Evolutionary conservation across 1,284 basidiomycete species (phyloP).

Genomic region (Vanrija sp.): DNA sequence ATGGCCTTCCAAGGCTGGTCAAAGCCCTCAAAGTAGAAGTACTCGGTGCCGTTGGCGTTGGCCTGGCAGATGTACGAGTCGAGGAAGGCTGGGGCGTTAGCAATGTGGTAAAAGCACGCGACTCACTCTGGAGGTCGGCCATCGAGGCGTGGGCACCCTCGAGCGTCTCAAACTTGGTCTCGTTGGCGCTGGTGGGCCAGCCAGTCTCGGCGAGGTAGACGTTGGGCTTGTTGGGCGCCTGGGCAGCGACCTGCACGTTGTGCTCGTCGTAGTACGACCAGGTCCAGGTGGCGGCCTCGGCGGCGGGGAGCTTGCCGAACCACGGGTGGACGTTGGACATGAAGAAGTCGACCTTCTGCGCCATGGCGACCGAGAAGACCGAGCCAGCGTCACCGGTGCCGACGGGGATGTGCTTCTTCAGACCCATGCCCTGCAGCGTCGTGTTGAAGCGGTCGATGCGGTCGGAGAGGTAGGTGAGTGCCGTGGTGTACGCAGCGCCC

Average conservation of each 20-base stretch:
- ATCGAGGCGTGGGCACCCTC: conserved; percentile 56
- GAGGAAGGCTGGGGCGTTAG: conserved; percentile 72
- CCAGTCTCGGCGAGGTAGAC: conserved; percentile 90
- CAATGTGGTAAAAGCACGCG: conserved; percentile 46
- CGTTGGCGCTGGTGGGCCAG: conserved; percentile 70
- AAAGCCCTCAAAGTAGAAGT: conserved; percentile 67
- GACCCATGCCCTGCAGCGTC: conserved; percentile 53
- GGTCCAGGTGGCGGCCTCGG: conserved; percentile 67
- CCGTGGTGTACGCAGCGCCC: conserved; percentile 29
- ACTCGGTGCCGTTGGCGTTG: conserved; percentile 72
- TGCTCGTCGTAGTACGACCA: conserved; percentile 58
- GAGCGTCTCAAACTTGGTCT: conserved; percentile 48
- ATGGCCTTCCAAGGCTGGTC: conserved; percentile 77
- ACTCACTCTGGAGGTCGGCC: conserved; percentile 53
- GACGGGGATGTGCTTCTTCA: conserved; percentile 59
- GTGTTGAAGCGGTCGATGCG: conserved; percentile 64
- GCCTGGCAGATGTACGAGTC: conserved; percentile 83
- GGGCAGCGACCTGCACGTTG: conserved; percentile 53
- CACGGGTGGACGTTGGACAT: conserved; percentile 67
- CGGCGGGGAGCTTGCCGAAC: conserved; percentile 59
- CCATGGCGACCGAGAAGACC: conserved; percentile 70
- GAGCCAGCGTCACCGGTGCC: conserved; percentile 89
- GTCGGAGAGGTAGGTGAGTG: conserved; percentile 55
- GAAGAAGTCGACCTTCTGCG: conserved; percentile 65
- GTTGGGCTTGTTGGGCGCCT: conserved; percentile 61